Percentiles rank a stretch among this genome's conserved stretches.
Conservation (phyloP, 169 alveolate genomes). For the Eimeria sp. region DNA sequence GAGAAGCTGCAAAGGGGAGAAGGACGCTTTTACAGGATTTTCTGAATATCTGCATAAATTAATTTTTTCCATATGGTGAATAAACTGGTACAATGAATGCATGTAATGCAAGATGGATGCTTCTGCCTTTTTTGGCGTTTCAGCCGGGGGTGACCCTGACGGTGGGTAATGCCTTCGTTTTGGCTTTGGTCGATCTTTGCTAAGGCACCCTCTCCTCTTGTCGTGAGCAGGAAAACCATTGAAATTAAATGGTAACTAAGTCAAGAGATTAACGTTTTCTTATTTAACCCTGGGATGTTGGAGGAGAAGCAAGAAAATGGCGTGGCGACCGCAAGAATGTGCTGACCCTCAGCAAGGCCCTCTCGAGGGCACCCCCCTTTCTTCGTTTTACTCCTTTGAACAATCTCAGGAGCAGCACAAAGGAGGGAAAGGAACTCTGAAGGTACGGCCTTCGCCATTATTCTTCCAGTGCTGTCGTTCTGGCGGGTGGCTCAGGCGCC, state of each 20-base stretch:
- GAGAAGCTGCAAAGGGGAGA: not conserved
- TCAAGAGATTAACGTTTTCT: too few relatives aligned
- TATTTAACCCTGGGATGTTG: not conserved
- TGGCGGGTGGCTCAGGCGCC: conserved; percentile 4
- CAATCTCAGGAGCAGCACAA: not conserved
- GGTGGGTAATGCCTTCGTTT: not conserved
- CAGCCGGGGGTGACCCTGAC: not conserved
- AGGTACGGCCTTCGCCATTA: conserved; percentile 23
- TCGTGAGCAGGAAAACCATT: too few relatives aligned
- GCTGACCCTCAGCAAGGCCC: not conserved
- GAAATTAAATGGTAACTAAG: too few relatives aligned
- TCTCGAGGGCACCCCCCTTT: not conserved
- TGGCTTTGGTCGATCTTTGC: not conserved
- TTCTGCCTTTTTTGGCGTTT: not conserved
- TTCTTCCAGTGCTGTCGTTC: conserved; percentile 9
- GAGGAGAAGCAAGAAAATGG: not conserved
- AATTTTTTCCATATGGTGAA: not conserved
- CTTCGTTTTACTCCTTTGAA: not conserved
- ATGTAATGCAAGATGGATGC: not conserved
- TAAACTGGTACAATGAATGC: not conserved
- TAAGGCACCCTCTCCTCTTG: not conserved
- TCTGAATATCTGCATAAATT: not conserved
- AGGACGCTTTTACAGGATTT: not conserved
- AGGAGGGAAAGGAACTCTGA: not conserved
- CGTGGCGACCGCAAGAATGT: not conserved